A percentile compares a stretch with the other conserved stretches of the same genome.
phyloP scores from a whole-genome alignment of 2,329 filamentous ascomycete species.

The Lasiodiplodia citricola region DNA sequence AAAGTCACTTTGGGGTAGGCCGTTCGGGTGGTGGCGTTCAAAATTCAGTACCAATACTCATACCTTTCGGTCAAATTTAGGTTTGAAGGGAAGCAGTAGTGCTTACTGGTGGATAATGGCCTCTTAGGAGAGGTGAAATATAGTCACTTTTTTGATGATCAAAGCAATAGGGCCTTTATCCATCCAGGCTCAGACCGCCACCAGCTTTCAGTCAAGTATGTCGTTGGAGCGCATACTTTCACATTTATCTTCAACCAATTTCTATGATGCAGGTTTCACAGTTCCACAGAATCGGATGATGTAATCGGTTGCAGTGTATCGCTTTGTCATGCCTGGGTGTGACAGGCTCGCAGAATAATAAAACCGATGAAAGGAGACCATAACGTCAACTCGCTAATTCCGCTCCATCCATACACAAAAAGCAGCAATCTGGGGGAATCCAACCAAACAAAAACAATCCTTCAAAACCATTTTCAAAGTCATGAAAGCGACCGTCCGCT shows the following conservation, averaged over 20 bases:
- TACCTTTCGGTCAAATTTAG: background rate
- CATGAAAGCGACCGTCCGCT: conserved; percentile 17
- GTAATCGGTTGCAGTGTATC: conserved; percentile 14
- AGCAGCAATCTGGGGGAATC: conserved; percentile 18
- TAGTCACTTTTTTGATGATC: background rate
- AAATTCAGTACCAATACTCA: background rate
- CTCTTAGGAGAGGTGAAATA: background rate
- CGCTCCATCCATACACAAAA: background rate
- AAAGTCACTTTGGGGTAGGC: background rate
- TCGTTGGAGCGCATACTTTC: background rate
- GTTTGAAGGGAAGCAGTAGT: background rate
- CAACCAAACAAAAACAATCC: conserved; percentile 6
- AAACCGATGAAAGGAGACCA: background rate
- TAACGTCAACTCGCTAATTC: background rate
- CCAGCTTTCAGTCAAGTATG: background rate
- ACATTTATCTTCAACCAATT: background rate
- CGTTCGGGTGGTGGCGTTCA: background rate
- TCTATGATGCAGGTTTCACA: background rate
- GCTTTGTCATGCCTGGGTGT: conserved; percentile 10
- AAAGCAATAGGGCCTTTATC: background rate
- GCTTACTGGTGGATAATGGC: background rate
- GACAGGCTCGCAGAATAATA: background rate
- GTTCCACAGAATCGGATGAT: background rate
- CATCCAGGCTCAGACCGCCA: background rate
- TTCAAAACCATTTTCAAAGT: background rate